Percentiles rank a stretch among this genome's conserved stretches.
These are phyloP conservation scores for Penicilliopsis zonata DNA, from an alignment of 495 filamentous ascomycete species.

Conservation along the genomic window DNA sequence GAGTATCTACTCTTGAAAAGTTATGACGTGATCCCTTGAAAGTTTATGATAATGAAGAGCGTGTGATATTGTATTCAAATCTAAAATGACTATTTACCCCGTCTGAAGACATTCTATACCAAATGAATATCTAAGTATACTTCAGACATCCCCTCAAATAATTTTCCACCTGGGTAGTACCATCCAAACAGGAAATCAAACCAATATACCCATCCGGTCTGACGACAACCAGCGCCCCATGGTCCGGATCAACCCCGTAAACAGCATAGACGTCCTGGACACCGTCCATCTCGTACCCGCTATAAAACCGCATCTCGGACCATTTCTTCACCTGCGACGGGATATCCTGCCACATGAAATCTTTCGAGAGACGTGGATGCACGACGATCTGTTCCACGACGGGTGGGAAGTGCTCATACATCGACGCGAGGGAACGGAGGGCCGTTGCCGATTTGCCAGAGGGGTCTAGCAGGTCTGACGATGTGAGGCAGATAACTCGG, in stretches of 20 bases:
- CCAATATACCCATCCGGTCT: constrained; percentile 60
- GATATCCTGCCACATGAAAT: constrained; percentile 46
- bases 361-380: constrained; percentile 37
- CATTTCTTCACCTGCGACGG: constrained; percentile 45
- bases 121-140: too few species aligned
- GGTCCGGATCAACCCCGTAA: constrained; percentile 46
- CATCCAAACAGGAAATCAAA: constrained; percentile 42
- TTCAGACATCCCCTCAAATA: constrained; percentile 20
- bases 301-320: constrained; percentile 46
- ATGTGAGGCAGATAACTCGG: constrained; percentile 33
- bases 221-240: constrained; percentile 47
- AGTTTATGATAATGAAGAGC: too few species aligned
- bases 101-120: too few species aligned
- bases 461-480: constrained; percentile 18
- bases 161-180: constrained; percentile 28
- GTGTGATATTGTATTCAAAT: too few species aligned
- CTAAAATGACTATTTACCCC: too few species aligned
- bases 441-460: constrained; percentile 15
- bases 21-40: too few species aligned
- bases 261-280: constrained; percentile 57
- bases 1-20: too few species aligned
- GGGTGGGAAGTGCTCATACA: constrained; percentile 29
- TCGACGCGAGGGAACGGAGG: constrained; percentile 19
- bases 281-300: constrained; percentile 55
- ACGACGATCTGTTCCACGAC: constrained; percentile 50